Percentiles rank a stretch among this genome's conserved stretches.
Conservation (phyloP, 306 rosid genomes). For the Cyamopsis tetragonoloba region DNA sequence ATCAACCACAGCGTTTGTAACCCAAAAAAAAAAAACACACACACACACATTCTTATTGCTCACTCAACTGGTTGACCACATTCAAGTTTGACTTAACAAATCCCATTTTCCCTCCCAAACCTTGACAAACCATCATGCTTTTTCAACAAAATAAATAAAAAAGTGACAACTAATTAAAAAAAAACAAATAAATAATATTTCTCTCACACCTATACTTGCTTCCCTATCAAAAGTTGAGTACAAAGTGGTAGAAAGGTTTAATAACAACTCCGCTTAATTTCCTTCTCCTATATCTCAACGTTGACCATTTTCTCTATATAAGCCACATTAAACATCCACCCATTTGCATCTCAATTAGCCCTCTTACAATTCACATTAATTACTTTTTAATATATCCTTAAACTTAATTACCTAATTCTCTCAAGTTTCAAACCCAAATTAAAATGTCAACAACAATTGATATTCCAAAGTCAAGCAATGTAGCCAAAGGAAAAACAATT, state of each 20-base stretch:
- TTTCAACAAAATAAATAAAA: neutral
- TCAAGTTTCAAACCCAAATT: neutral
- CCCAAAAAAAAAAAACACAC: no score
- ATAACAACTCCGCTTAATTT: conserved; percentile 31
- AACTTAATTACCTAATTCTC: no score
- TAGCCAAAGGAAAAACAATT: conserved; percentile 34
- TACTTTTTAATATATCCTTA: no score
- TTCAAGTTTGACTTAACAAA: neutral
- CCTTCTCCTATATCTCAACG: neutral
- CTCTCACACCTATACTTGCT: conserved; percentile 15
- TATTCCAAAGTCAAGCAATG: conserved; percentile 45
- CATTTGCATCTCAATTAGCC: conserved; percentile 31
- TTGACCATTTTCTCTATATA: conserved; percentile 35
- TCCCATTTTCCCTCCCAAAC: neutral
- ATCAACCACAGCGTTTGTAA: no score
- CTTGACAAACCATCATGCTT: neutral
- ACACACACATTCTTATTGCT: no score
- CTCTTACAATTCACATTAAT: conserved; percentile 41
- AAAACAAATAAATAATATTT: neutral
- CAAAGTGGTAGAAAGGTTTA: conserved; percentile 30
- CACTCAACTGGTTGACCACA: neutral
- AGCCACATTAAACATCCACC: neutral
- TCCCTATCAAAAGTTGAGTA: neutral
- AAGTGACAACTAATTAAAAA: neutral
- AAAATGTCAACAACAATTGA: conserved; percentile 59